These are phyloP conservation scores for Cryphonectria radicalis DNA, from an alignment of 2,329 filamentous ascomycete genomes.

Conservation along the genomic window DNA sequence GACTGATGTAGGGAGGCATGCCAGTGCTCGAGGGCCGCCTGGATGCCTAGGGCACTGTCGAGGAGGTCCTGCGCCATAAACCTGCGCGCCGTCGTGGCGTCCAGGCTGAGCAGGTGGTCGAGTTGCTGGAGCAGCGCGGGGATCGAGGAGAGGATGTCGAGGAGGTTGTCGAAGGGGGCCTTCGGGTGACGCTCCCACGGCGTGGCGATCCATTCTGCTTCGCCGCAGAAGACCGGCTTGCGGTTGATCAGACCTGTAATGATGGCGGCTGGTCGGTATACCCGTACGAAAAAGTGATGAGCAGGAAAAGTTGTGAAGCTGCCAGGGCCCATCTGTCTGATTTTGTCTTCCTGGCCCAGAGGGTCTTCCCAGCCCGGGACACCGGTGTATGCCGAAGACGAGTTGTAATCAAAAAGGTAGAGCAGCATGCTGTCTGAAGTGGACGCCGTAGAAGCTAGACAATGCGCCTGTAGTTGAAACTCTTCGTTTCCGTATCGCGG, in stretches of 20 bases:
- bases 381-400: slow-evolving; percentile 41
- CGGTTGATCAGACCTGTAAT: slow-evolving; percentile 54
- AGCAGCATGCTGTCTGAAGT: slow-evolving; percentile 49
- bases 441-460: slow-evolving; percentile 47
- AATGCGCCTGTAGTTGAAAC: slow-evolving; percentile 49
- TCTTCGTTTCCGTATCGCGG: slow-evolving; percentile 41
- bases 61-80: slow-evolving; percentile 54
- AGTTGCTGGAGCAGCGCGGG: slow-evolving; percentile 51
- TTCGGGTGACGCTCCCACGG: slow-evolving; percentile 59
- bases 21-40: slow-evolving; percentile 55
- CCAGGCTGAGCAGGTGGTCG: slow-evolving; percentile 47
- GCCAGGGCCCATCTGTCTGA: slow-evolving; percentile 50
- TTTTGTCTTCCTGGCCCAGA: slow-evolving; percentile 40
- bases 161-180: slow-evolving; percentile 53
- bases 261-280: slow-evolving; percentile 56
- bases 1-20: slow-evolving; percentile 36
- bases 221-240: slow-evolving; percentile 54
- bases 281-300: slow-evolving; percentile 61
- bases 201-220: slow-evolving; percentile 53
- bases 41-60: slow-evolving; percentile 51
- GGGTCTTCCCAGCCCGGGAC: slow-evolving; percentile 45
- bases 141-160: slow-evolving; percentile 54
- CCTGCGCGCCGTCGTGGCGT: slow-evolving; percentile 47
- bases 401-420: slow-evolving; percentile 60
- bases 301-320: slow-evolving; percentile 56